Base-by-base conservation (phyloP, 768 basidiomycete species). In the Amanita pseudoporphyria region DNA sequence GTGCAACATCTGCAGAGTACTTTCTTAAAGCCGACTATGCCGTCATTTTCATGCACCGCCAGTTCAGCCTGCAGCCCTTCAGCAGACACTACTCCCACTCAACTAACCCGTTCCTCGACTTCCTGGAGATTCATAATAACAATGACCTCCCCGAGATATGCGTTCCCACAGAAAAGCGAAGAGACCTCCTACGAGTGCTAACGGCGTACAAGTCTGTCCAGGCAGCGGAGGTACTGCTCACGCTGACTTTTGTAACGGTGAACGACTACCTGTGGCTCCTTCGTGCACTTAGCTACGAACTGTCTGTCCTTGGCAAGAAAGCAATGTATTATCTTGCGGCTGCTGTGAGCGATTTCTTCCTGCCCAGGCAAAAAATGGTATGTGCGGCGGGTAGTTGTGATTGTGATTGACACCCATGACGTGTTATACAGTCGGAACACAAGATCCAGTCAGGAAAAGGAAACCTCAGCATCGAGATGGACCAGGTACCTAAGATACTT, bases 361-460 rank as follows among this genome's bases (percentile, higher is more conserved):
- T 99, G 28, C 96, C 95, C 0, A 74, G 80, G 50, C 86, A 94
- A 60, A 86, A 81, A 63, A 79, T 98, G 83, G 95, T 90, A n/a
- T 19, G 44, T 26, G 39, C 35, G 14, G 6, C 12, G 7, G 26
- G 7, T 28, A 7, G 4, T 28, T 28, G 26, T 28, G 26, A 28
- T 28, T 28, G 7, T 28, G 26, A 4, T 7, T 7, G 7, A 28
- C 26, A 28, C 26, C 7, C 4, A 28, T 28, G 7, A 28, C 26
- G 7, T 28, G 26, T 28, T 28, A 28, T 28, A 0, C 58, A 96
- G 95, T 86, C 91, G 1, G 92, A 91, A 67, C 96, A 99, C 69
- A 99, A 99, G 70, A 98, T 99, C 32, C 95, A 98, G 60, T 96
- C 93, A 1, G 89, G 90, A 24, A 93, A 95, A 61, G 95, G 94